A percentile compares a stretch with the other conserved stretches of the same genome.
Evolutionary conservation across 305 asterid genomes (phyloP).

Genomic region (Fraxinus platypoda): DNA sequence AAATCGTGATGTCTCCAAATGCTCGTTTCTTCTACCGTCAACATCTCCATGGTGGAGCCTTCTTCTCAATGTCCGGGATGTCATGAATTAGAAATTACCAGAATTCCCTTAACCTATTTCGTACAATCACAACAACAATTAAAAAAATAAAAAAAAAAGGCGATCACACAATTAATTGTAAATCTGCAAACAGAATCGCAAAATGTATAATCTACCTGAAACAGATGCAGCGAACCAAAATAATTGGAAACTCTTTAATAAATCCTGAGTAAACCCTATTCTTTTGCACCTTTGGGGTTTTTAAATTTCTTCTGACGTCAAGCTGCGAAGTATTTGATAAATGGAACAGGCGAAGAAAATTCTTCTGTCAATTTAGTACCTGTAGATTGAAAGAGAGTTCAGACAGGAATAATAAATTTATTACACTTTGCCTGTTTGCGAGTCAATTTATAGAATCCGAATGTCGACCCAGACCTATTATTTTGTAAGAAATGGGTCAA

Average conservation of each 20-base stretch:
- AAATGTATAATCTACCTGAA: neutral
- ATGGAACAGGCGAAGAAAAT: neutral
- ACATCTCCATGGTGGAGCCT: conserved; percentile 79
- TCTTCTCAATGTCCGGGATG: conserved; percentile 72
- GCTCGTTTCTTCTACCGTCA: conserved; percentile 67
- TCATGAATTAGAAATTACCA: conserved; percentile 33
- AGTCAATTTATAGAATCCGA: neutral
- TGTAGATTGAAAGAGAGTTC: neutral
- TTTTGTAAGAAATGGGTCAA: neutral
- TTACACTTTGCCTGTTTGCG: neutral
- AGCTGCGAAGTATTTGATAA: neutral
- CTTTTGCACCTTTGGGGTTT: neutral
- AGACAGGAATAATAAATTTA: neutral
- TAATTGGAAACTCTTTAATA: neutral
- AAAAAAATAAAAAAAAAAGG: neutral
- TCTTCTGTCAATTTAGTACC: neutral
- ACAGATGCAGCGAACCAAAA: neutral
- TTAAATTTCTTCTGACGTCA: neutral
- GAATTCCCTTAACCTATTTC: neutral
- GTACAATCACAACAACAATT: neutral
- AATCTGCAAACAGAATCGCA: neutral
- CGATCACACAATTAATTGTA: neutral
- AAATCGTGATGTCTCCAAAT: conserved; percentile 48
- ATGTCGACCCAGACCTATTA: neutral
- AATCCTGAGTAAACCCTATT: conserved; percentile 4